Base-by-base conservation (phyloP, 2,329 filamentous ascomycete species). In the Colletotrichum graminicola region DNA sequence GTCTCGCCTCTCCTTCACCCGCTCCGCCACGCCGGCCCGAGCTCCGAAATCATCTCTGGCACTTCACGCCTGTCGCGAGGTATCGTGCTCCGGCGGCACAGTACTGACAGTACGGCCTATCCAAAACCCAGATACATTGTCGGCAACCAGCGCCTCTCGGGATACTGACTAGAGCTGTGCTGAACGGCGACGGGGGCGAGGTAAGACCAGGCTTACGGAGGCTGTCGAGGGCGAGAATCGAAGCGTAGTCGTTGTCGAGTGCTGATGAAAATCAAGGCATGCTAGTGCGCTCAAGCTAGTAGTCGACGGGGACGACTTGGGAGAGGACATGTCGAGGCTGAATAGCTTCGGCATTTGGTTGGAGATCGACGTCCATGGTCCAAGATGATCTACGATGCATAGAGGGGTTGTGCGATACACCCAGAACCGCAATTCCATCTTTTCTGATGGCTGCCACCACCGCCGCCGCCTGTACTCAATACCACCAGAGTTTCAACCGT, bases 341-440 rank as follows among this genome's bases (percentile, higher is more conserved):
- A 64, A 66, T 43, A 3, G 57, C 54, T 62, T 67, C 67, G 67
- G 47, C 52, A 55, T 45, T 67, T 51, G 54, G 47, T 51, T 55
- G 54, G 29, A 16, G 69, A 72, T 72, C 72, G 55, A 66, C 64
- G n/a, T 41, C 51, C 52, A 57, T 36, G 18, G 47, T 41, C 70
- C 47, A 47, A 66, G 71, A 66, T 71, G 52, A 73, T 73, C 60
- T 66, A 71, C 70, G 72, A 70, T 61, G 51, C 51, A 70, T 71
- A 45, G 72, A 70, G 71, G 72, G 72, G 70, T 73, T 47, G 34
- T 26, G 43, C 18, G 52, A 69, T 60, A 54, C 65, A 52, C 45
- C 49, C 23, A 36, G n/a, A 18, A 54, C 52, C 26, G 45, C 39
- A 43, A 45, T 45, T 11, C 64, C 34, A 57, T 14, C 3, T 41